Evolutionary conservation across 805 yeast species (phyloP).

Genomic region (Jamesozyma jinghongensis): DNA sequence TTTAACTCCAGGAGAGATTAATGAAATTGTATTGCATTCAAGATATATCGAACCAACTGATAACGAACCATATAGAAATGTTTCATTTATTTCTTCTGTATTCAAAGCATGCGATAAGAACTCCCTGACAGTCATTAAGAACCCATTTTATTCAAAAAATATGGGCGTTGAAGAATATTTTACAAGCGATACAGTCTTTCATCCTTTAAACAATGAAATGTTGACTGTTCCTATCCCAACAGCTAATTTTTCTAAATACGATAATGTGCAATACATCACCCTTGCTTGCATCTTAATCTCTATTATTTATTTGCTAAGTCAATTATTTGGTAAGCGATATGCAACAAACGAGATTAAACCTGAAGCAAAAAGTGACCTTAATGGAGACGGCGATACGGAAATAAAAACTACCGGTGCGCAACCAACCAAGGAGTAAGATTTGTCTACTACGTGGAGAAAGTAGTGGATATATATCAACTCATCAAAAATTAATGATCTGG

Average conservation of each 20-base stretch:
- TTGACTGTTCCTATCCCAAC: slow-evolving; percentile 35
- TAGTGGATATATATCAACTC: no score
- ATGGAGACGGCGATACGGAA: no score
- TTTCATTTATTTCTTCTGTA: slow-evolving; percentile 33
- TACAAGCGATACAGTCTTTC: slow-evolving; percentile 38
- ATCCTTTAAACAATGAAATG: slow-evolving; percentile 22
- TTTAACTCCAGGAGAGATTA: slow-evolving; percentile 18
- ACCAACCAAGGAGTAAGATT: no score
- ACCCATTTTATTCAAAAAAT: slow-evolving; percentile 33
- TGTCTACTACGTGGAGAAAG: no score
- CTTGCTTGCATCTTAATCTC: slow-evolving; percentile 30
- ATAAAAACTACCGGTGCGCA: no score
- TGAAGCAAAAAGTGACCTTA: no score
- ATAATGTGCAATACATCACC: slow-evolving; percentile 31
- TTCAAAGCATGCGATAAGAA: slow-evolving; percentile 44
- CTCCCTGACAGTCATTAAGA: slow-evolving; percentile 17
- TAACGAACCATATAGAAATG: slow-evolving; percentile 6
- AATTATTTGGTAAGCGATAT: slow-evolving; percentile 8
- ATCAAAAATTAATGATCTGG: no score
- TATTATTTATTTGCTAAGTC: slow-evolving; percentile 26
- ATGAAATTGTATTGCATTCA: slow-evolving; percentile 40
- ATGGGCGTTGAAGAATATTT: slow-evolving; percentile 41
- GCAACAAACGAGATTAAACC: no score
- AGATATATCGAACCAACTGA: slow-evolving; percentile 39
- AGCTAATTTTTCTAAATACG: slow-evolving; percentile 29